Evolutionary conservation across 805 yeast species (phyloP).

Genomic region (Teunomyces pallodes): DNA sequence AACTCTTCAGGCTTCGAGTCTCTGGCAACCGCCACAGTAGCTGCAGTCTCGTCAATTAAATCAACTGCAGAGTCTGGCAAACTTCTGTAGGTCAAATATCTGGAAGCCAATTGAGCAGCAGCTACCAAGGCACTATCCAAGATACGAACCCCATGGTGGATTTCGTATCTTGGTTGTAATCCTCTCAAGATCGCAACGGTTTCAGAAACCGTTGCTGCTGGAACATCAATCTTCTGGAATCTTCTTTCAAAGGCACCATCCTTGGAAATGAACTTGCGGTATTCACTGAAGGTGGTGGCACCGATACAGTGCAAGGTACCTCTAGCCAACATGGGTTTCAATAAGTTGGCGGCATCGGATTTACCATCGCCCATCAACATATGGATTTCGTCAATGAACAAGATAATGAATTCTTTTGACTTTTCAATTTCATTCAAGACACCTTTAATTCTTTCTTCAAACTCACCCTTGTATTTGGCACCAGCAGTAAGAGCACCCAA

Average conservation of each 20-base stretch:
- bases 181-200: constrained; percentile 97
- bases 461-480: constrained; percentile 98
- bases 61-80: constrained; percentile 97
- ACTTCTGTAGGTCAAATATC: constrained; percentile 92
- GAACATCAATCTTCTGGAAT: constrained; percentile 95
- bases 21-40: constrained; percentile 95
- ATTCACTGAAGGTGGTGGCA: constrained; percentile 95
- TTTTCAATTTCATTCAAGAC: constrained; percentile 92
- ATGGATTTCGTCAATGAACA: constrained; percentile 96
- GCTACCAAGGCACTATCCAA: constrained; percentile 91
- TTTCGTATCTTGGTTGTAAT: constrained; percentile 89
- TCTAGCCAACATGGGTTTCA: constrained; percentile 96
- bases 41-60: constrained; percentile 93
- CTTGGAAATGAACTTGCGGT: constrained; percentile 86
- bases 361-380: constrained; percentile 99
- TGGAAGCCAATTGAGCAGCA: constrained; percentile 91
- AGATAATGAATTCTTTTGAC: constrained; percentile 77
- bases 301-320: constrained; percentile 97
- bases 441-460: constrained; percentile 96
- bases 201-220: constrained; percentile 88
- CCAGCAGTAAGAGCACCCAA: constrained; percentile 97
- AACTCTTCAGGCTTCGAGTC: constrained; percentile 97
- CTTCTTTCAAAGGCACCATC: constrained; percentile 99
- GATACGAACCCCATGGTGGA: constrained; percentile 96
- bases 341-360: constrained; percentile 92